These are phyloP conservation scores for Ceratonia siliqua DNA, from an alignment of 306 rosid genomes.

Conservation along the genomic window DNA sequence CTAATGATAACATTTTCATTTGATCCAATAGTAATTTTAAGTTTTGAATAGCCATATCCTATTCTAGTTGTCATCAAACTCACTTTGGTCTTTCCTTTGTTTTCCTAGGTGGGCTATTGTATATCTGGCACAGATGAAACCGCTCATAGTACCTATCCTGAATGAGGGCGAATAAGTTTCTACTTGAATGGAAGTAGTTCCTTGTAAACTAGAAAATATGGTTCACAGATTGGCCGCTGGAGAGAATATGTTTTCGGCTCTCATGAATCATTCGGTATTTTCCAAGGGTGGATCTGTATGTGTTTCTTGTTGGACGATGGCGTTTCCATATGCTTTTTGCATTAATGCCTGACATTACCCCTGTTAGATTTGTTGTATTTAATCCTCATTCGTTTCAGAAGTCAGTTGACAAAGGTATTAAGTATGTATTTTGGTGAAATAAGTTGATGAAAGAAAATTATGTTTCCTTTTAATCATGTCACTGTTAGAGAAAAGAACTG, in stretches of 20 bases:
- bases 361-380: slow-evolving; percentile 37
- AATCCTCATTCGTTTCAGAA: slow-evolving; percentile 44
- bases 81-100: slow-evolving; percentile 19
- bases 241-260: slow-evolving; percentile 40
- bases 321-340: slow-evolving; percentile 36
- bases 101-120: slow-evolving; percentile 94
- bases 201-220: slow-evolving; percentile 38
- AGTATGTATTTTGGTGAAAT: slow-evolving; percentile 37
- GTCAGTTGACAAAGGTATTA: slow-evolving; percentile 19
- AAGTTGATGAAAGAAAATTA: slow-evolving; percentile 29
- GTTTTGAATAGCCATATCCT: background rate
- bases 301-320: slow-evolving; percentile 47
- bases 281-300: slow-evolving; percentile 44
- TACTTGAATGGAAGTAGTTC: slow-evolving; percentile 25
- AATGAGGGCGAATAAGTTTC: slow-evolving; percentile 67
- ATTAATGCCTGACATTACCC: slow-evolving; percentile 33
- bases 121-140: slow-evolving; percentile 96
- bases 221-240: slow-evolving; percentile 37
- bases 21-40: slow-evolving; percentile 10
- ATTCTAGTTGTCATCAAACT: slow-evolving; percentile 1
- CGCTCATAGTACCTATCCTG: slow-evolving; percentile 92
- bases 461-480: background rate
- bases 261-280: slow-evolving; percentile 41
- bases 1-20: background rate
- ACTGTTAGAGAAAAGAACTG: background rate